A percentile compares a stretch with the other conserved stretches of the same genome.
Conservation (phyloP, 192 early-diverging fungal genomes). For the Obelidium mucronatum region DNA sequence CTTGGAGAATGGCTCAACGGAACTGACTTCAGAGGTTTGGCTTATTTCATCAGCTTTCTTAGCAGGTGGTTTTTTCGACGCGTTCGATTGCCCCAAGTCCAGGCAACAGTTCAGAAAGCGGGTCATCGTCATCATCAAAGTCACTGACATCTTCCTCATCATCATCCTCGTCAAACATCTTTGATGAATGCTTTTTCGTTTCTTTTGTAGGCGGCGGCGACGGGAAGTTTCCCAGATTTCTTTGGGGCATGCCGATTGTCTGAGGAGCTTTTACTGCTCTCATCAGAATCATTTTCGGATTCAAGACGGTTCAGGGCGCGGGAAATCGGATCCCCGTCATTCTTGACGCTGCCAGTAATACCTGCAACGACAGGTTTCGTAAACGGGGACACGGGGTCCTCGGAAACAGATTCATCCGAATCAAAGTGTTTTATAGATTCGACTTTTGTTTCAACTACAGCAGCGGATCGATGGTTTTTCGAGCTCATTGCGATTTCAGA, state of each 20-base stretch:
- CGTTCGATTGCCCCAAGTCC: background rate
- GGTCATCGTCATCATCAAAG: constrained; percentile 24
- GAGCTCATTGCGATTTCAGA: background rate
- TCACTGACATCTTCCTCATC: constrained; percentile 9
- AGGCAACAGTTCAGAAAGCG: background rate
- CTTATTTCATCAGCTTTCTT: background rate
- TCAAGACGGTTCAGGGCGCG: constrained; percentile 6
- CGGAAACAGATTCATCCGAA: background rate
- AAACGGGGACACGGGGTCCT: background rate
- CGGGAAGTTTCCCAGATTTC: too few relatives aligned
- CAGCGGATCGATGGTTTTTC: background rate
- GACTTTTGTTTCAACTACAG: constrained; percentile 3
- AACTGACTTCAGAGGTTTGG: background rate
- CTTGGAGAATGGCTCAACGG: background rate
- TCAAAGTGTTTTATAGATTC: constrained; percentile 9
- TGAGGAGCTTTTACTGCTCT: background rate
- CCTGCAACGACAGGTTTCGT: background rate
- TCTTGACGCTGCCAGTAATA: background rate
- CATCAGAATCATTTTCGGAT: constrained; percentile 16
- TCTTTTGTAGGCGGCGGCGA: too few relatives aligned
- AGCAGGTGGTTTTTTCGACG: background rate
- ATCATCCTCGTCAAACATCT: background rate
- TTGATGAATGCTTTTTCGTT: background rate
- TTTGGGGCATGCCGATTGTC: background rate
- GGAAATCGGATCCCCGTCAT: constrained; percentile 16